Percentiles rank a stretch among this genome's conserved stretches.
Evolutionary conservation across 805 yeast species (phyloP).

Genomic region (Pichia scutulata): DNA sequence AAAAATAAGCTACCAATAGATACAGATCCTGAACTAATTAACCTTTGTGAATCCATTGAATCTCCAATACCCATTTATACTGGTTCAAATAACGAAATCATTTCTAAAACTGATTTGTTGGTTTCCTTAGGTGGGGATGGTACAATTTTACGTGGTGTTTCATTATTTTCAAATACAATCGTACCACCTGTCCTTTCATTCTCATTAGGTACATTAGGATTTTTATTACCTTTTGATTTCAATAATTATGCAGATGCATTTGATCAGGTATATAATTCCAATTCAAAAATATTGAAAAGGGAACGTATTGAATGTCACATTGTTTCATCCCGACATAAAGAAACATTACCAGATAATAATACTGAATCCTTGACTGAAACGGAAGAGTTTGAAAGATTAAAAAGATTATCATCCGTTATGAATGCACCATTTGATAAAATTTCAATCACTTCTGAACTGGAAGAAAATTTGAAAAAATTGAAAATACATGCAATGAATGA

Average conservation of each 20-base stretch:
- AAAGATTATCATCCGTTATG: constrained; percentile 10
- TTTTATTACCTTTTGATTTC: constrained; percentile 80
- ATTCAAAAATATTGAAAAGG: constrained; percentile 68
- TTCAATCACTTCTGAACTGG: constrained; percentile 10
- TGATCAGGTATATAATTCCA: constrained; percentile 53
- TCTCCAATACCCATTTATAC: constrained; percentile 36
- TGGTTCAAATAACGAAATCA: constrained; percentile 50
- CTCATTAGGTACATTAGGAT: constrained; percentile 88
- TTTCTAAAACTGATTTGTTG: constrained; percentile 63
- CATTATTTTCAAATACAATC: constrained; percentile 57
- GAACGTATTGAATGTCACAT: constrained; percentile 74
- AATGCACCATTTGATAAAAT: constrained; percentile 13
- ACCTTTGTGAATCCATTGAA: neutral
- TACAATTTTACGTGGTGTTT: constrained; percentile 77
- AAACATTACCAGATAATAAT: constrained; percentile 1
- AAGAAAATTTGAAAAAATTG: constrained; percentile 10
- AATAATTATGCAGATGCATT: constrained; percentile 53
- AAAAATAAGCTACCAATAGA: neutral
- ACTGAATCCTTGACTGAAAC: constrained; percentile 1
- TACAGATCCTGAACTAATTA: neutral
- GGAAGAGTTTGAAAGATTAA: constrained; percentile 9
- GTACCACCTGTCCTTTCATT: constrained; percentile 89
- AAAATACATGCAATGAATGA: constrained; percentile 81
- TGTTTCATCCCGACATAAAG: constrained; percentile 15
- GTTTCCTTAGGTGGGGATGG: constrained; percentile 97